phyloP scores from a whole-genome alignment of 2,329 filamentous ascomycete genomes.

The Penicillium freii region DNA sequence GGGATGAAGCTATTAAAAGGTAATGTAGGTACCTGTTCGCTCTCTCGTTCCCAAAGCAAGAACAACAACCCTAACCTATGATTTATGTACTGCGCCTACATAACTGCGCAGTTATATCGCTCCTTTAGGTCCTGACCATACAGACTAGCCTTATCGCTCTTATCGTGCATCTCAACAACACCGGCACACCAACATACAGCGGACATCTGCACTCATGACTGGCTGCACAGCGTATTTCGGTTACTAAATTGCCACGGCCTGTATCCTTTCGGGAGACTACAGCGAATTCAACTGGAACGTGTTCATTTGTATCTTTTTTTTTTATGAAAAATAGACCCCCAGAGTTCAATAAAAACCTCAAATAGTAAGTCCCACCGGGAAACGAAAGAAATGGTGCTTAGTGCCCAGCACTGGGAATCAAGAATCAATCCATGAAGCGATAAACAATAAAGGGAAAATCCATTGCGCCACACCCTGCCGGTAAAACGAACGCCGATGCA shows the following conservation, averaged over 20 bases:
- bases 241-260: slow-evolving; percentile 19
- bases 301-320: slow-evolving; percentile 2
- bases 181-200: not conserved
- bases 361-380: not conserved
- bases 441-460: not conserved
- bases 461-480: slow-evolving; percentile 9
- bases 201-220: slow-evolving; percentile 4
- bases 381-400: slow-evolving; percentile 8
- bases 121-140: not conserved
- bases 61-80: not conserved
- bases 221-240: slow-evolving; percentile 6
- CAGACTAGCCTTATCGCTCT: slow-evolving; percentile 2
- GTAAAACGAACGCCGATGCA: slow-evolving; percentile 21
- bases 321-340: not conserved
- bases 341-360: not conserved
- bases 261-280: not conserved
- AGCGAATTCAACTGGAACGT: not conserved
- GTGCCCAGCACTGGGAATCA: slow-evolving; percentile 10
- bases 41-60: not conserved
- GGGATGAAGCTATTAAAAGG: not conserved
- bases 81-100: not conserved
- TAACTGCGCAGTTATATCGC: not conserved
- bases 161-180: slow-evolving; percentile 1
- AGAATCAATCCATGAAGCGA: not conserved
- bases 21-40: too few species aligned